A percentile compares a stretch with the other conserved stretches of the same genome.
These are phyloP conservation scores for Adansonia madagascariensis DNA, from an alignment of 441 rosid species.

Conservation along the genomic window DNA sequence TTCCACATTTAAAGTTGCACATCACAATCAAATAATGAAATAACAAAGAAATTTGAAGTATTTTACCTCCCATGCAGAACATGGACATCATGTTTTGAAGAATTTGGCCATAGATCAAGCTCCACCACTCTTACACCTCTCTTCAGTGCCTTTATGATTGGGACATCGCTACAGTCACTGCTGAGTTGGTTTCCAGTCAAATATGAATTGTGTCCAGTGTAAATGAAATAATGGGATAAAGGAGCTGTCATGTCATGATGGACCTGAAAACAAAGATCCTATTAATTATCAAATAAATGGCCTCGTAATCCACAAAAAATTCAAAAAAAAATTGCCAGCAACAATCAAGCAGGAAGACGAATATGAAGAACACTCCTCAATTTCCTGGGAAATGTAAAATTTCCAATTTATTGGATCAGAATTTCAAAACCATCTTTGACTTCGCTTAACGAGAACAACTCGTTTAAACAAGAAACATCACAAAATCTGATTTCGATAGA, in stretches of 20 bases:
- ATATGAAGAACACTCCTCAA: not conserved
- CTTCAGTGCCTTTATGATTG: conserved; percentile 57
- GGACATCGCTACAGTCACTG: conserved; percentile 71
- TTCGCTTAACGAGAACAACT: not conserved
- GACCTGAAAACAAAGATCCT: conserved; percentile 44
- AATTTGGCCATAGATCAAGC: conserved; percentile 70
- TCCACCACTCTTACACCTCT: conserved; percentile 70
- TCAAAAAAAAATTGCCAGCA: not conserved
- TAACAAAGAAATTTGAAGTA: not conserved
- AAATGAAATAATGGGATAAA: conserved; percentile 64
- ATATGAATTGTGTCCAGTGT: conserved; percentile 73
- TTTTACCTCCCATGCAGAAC: conserved; percentile 75
- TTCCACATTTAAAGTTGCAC: not conserved
- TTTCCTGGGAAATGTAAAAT: not conserved
- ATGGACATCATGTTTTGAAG: conserved; percentile 48
- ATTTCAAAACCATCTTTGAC: not conserved
- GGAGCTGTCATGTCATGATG: conserved; percentile 66
- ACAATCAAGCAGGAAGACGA: not conserved
- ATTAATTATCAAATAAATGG: conserved; percentile 7
- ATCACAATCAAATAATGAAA: not conserved
- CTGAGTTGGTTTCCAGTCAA: conserved; percentile 73
- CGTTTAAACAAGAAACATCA: not conserved
- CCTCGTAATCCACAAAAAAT: not conserved
- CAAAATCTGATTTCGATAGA: too few relatives aligned
- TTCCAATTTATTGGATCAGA: not conserved